Base-by-base conservation (phyloP, 176 grass and related monocot species). In the Tuctoria greenei region DNA sequence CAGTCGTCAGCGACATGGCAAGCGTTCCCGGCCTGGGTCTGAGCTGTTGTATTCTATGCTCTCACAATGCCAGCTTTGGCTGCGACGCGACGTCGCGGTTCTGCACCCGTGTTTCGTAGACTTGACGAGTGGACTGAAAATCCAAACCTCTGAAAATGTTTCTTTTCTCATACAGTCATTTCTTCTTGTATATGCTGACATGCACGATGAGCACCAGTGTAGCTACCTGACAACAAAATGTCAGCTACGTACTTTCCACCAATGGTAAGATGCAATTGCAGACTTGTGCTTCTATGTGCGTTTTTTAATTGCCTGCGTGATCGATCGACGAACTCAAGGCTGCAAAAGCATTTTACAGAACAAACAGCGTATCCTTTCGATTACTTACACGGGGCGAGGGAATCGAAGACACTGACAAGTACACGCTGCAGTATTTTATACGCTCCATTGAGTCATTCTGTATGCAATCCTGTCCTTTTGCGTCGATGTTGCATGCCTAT, bases 271-370 rank as follows among this genome's bases (percentile, higher is more conserved):
- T n/a, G 54, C 15, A 0, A 4, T 11, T 27, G n/a, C 15, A 20
- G 45, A 61, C 0, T 40, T 16, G 40, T 18, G 61, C 5, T 60
- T 68, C 9, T 4, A 3, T 1, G 0, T 27, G 10, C 27, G 7
- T 18, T 44, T 42, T 81, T 25, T 31, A 67, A 74, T 38, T 9
- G 39, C 10, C 41, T 51, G 15, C 27, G 17, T 31, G 68, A 59
- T 59, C 71, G 68, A 59, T 59, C 71, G 70, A 42, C n/a, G 26
- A 69, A 6, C 15, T 41, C 70, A 42, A 83, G 14, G 83, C 42
- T 10, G 20, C 11, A 27, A 18, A 5, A 26, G 10, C 37, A 54
- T 42, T 61, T n/a, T n/a, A n/a, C 43, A 5, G 69, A 18, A 74
- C 62, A 80, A 69, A 34, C 0, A 2, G 52, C 41, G 42, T 79